A percentile compares a stretch with the other conserved stretches of the same genome.
These are phyloP conservation scores for Monosporascus cannonballus DNA, from an alignment of 2,329 filamentous ascomycete species.

Conservation along the genomic window DNA sequence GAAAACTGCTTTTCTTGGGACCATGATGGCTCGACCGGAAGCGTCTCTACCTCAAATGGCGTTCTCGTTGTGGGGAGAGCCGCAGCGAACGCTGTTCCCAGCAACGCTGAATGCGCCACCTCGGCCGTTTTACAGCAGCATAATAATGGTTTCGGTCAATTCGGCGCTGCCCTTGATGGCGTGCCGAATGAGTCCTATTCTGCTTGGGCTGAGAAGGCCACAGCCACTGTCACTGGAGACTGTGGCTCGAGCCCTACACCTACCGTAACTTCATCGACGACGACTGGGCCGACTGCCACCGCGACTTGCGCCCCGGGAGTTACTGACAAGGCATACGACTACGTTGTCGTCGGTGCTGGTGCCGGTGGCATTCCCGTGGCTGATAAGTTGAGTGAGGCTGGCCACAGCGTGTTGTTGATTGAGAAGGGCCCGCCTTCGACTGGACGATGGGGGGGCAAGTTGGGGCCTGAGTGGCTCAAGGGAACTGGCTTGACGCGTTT, in stretches of 20 bases:
- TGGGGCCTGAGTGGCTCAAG: conserved; percentile 48
- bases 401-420: conserved; percentile 58
- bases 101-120: conserved; percentile 35
- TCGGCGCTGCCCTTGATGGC: conserved; percentile 32
- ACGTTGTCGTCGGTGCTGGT: conserved; percentile 55
- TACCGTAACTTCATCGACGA: conserved; percentile 12
- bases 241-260: conserved; percentile 21
- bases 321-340: conserved; percentile 43
- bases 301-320: conserved; percentile 21
- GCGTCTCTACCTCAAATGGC: conserved; percentile 37
- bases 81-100: conserved; percentile 36
- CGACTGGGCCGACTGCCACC: conserved; percentile 13
- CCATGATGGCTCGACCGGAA: conserved; percentile 39
- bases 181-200: conserved; percentile 32
- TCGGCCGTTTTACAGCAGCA: conserved; percentile 46
- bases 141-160: conserved; percentile 45
- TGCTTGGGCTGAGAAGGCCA: conserved; percentile 38
- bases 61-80: conserved; percentile 50
- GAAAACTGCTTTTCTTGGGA: conserved; percentile 51
- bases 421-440: conserved; percentile 57
- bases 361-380: conserved; percentile 55
- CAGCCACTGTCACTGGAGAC: conserved; percentile 28
- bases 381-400: conserved; percentile 56
- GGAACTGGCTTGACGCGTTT: conserved; percentile 62
- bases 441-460: conserved; percentile 55